phyloP scores from a whole-genome alignment of 805 yeast species.

The Myxozyma monticola region DNA sequence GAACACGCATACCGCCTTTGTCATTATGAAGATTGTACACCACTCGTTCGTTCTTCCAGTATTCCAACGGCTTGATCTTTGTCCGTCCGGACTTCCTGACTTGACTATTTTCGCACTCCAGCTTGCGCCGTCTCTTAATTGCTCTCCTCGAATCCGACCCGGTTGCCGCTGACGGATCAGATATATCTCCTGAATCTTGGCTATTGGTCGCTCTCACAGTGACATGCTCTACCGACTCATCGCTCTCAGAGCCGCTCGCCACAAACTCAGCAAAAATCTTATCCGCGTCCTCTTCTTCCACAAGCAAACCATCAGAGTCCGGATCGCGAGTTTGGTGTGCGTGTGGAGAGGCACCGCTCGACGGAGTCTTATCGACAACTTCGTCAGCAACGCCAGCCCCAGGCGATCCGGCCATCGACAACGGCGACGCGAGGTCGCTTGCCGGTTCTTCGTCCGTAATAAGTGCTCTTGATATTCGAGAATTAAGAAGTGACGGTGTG shows the following conservation, averaged over 20 bases:
- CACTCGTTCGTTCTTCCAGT: constrained; percentile 79
- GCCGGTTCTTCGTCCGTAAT: too few relatives aligned
- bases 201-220: not conserved
- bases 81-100: constrained; percentile 14
- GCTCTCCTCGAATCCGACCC: too few relatives aligned
- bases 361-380: too few relatives aligned
- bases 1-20: constrained; percentile 25
- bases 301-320: not conserved
- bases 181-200: not conserved
- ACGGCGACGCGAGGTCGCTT: too few relatives aligned
- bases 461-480: too few relatives aligned
- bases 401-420: too few relatives aligned
- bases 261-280: constrained; percentile 9
- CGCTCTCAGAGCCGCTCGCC: not conserved
- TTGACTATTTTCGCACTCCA: not conserved
- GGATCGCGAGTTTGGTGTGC: not conserved
- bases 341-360: not conserved
- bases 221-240: not conserved
- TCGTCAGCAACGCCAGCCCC: not conserved
- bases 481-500: not conserved
- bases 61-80: constrained; percentile 59
- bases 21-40: constrained; percentile 48
- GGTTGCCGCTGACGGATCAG: too few relatives aligned
- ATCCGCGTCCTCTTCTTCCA: constrained; percentile 4
- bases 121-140: too few relatives aligned